Percentiles rank a stretch among this genome's conserved stretches.
These are phyloP conservation scores for Calonectria crousiana DNA, from an alignment of 2,329 filamentous ascomycete genomes.

Conservation along the genomic window DNA sequence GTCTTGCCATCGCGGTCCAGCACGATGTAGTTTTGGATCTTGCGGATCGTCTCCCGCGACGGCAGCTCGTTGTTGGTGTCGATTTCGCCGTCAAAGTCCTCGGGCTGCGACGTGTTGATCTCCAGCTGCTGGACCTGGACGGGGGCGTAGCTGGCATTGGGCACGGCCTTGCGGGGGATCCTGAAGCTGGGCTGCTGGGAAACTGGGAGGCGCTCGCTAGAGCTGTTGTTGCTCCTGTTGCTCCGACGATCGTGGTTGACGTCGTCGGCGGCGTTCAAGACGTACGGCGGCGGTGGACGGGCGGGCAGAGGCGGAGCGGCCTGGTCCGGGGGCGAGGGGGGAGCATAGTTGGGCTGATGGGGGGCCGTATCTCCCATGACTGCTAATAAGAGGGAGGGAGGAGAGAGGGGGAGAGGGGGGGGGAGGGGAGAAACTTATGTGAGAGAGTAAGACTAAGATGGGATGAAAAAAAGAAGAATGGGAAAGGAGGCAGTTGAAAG, in stretches of 20 bases:
- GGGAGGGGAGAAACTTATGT: background rate
- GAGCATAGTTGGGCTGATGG: background rate
- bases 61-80: constrained; percentile 69
- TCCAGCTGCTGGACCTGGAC: constrained; percentile 40
- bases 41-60: constrained; percentile 59
- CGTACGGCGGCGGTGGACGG: constrained; percentile 23
- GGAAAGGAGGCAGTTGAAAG: background rate
- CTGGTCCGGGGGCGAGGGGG: constrained; percentile 5
- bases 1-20: constrained; percentile 72
- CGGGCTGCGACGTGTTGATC: constrained; percentile 55
- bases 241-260: constrained; percentile 8
- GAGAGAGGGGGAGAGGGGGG: background rate
- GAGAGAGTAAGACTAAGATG: background rate
- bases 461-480: background rate
- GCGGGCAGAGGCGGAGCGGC: constrained; percentile 22
- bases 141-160: constrained; percentile 37
- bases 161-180: constrained; percentile 33
- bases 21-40: constrained; percentile 68
- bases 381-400: background rate
- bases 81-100: constrained; percentile 69
- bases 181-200: constrained; percentile 14
- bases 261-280: constrained; percentile 22
- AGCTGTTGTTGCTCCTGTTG: constrained; percentile 1
- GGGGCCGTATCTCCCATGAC: constrained; percentile 29
- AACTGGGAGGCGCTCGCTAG: background rate